Conservation (phyloP, 345 rosid genomes). For the Gossypium turneri region DNA sequence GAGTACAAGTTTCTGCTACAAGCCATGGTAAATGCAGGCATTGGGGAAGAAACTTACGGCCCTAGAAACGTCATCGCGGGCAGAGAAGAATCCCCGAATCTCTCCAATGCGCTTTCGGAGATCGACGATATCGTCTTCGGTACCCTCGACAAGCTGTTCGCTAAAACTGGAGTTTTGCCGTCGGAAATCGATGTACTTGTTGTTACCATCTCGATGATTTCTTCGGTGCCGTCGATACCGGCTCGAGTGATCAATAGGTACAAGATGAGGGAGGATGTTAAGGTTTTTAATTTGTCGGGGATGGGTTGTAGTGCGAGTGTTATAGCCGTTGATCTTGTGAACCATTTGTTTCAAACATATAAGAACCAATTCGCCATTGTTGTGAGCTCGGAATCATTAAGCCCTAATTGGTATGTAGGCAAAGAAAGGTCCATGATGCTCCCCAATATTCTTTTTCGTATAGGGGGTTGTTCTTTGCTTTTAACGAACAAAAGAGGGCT, state of each 20-base stretch:
- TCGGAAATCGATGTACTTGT: slow-evolving; percentile 56
- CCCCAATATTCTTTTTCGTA: slow-evolving; percentile 64
- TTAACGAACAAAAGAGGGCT: slow-evolving; percentile 45
- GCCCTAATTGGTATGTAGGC: slow-evolving; percentile 66
- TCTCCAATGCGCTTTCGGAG: slow-evolving; percentile 40
- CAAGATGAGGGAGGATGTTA: slow-evolving; percentile 59
- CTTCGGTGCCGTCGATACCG: slow-evolving; percentile 54
- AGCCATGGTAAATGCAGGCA: slow-evolving; percentile 60
- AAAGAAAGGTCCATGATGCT: slow-evolving; percentile 70
- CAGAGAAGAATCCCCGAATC: slow-evolving; percentile 41
- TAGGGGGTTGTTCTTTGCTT: slow-evolving; percentile 70
- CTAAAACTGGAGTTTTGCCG: slow-evolving; percentile 44
- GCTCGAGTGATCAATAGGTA: slow-evolving; percentile 59
- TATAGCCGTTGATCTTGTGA: slow-evolving; percentile 49
- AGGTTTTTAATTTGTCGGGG: slow-evolving; percentile 63
- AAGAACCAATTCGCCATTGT: slow-evolving; percentile 50
- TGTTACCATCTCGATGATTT: slow-evolving; percentile 52
- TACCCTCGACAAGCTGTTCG: slow-evolving; percentile 47
- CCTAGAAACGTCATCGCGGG: slow-evolving; percentile 47
- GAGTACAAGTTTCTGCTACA: slow-evolving; percentile 56
- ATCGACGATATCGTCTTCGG: slow-evolving; percentile 48
- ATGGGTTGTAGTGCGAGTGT: slow-evolving; percentile 72
- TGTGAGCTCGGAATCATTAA: slow-evolving; percentile 65
- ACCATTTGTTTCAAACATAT: slow-evolving; percentile 45
- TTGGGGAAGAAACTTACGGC: slow-evolving; percentile 67